Evolutionary conservation across 192 early-diverging fungal species (phyloP), one percentile per base, ranked within the genome.

Genomic region (Mycoemilia scoparia): DNA sequence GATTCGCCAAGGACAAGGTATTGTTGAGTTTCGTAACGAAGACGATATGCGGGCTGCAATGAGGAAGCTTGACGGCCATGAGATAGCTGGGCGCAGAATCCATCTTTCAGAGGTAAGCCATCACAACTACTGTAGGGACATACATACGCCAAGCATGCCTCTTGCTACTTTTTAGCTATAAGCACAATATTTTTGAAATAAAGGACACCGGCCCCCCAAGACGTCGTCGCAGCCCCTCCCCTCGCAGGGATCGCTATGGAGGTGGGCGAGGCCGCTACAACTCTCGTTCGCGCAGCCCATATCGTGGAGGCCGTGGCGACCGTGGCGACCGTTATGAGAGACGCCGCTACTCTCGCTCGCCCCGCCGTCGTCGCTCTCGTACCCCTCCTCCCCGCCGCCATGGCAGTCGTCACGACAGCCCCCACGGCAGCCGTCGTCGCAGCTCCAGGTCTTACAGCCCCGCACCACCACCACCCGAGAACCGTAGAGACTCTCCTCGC

Each of bases 1-100:
- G 61, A 71, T 69, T 42, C 65, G 76, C 8, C 65, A 76, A 19
- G 85, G 83, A 19, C 73, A 82, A 53, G 92, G 89, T 51, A 69
- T 88, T 34, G 87, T 96, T 22, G 91, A 96, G 64, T 96, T 93
- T 45, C 51, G 67, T 4, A 67, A 64, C 49, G 60, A 64, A 35
- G 76, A 61, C 26, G 87, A 92, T 34, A 77, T 88, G 63, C 71
- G 84, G 18, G 69, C 76, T 45, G 92, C 92, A 11, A 45, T 93
- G 14, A 69, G 70, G 44, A 79, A 79, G 60, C 76, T 90, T 42
- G 72, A 93, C 34, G 78, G 75, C 47, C 60, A 64, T 27, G 72
- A 73, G 21, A 54, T 83, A 54, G 66, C 71, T 31, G 80, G 80
- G 5, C 69, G 71, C 34, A 54, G 66, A 17, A 54, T 83, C 11